Evolutionary conservation across 495 filamentous ascomycete genomes (phyloP), one percentile per base, ranked within the genome.

Genomic region (Hyaloscypha finlandica): DNA sequence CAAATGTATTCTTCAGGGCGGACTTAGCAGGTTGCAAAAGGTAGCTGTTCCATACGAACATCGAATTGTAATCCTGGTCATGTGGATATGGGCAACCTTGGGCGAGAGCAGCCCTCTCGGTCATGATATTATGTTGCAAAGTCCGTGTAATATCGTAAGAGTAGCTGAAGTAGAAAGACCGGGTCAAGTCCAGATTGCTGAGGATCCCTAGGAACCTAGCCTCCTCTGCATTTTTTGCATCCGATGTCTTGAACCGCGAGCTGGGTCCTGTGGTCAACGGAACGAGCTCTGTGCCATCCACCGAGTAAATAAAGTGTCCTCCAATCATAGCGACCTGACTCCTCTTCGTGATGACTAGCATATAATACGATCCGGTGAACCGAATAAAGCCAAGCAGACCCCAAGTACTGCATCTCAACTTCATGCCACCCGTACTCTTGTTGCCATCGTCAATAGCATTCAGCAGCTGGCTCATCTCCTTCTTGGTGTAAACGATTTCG

Each of bases 31-130:
- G 94, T 62, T 86, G 80, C 33, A 99, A 85, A 11, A 99, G 84
- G 77, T 97, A 91, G 68, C 90, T 85, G 66, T 99, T 99, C 95
- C 95, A 99, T 19, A 97, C 89, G 74, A 98, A 98, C 95, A 99
- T 99, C 29, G 89, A 86, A 68, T 97, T 96, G 74, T 90, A 88
- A 71, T 96, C 89, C 31, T 86, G 83, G 9, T 83, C 81, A 32
- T 81, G 79, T 4, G 83, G 78, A 57, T 83, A 83, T 2, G 84
- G 78, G 16, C 80, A 75, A n/a, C 89, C 93, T 68, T 88, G 80
- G 32, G 83, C 74, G 57, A 96, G 75, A 20, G 85, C 84, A 42
- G 86, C 81, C 57, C 95, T 84, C 77, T 97, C 92, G 51, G 88
- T 85, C 61, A 88, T 89, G 69, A 98, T 93, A 75, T 98, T 99